Conservation (phyloP, 306 rosid genomes). For the Abrus precatorius region DNA sequence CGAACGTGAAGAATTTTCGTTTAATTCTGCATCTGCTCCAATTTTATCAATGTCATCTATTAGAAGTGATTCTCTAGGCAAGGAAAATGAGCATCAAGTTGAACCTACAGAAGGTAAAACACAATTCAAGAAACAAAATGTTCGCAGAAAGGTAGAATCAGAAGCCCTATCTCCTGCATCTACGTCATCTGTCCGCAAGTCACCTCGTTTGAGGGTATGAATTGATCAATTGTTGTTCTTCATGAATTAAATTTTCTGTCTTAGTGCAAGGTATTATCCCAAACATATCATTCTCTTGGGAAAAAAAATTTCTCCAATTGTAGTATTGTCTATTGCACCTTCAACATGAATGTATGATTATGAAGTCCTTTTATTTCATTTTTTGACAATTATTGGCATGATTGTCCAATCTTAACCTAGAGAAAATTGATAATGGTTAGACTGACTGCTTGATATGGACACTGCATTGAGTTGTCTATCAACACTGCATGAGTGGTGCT, state of each 20-base stretch:
- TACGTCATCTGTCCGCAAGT: constrained; percentile 67
- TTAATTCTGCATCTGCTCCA: constrained; percentile 78
- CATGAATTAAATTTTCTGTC: constrained; percentile 30
- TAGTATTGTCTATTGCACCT: constrained; percentile 22
- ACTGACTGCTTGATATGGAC: too few species aligned
- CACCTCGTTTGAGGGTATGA: constrained; percentile 74
- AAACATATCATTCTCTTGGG: constrained; percentile 1
- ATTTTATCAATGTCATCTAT: constrained; percentile 61
- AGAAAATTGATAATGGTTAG: background rate
- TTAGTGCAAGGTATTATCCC: constrained; percentile 1
- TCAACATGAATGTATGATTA: background rate
- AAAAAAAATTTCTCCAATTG: constrained; percentile 26
- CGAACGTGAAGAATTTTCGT: constrained; percentile 66
- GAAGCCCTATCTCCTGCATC: constrained; percentile 62
- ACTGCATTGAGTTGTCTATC: background rate
- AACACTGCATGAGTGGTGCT: background rate
- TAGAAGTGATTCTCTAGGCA: constrained; percentile 65
- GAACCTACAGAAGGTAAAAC: constrained; percentile 52
- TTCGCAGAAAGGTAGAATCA: constrained; percentile 54
- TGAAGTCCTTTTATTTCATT: background rate
- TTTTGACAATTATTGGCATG: background rate
- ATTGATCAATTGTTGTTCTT: constrained; percentile 17
- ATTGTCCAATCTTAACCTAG: constrained; percentile 6
- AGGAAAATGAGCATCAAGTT: constrained; percentile 52
- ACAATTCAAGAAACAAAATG: constrained; percentile 51